Conservation (phyloP, 768 basidiomycete genomes). For the Calvatia gigantea region DNA sequence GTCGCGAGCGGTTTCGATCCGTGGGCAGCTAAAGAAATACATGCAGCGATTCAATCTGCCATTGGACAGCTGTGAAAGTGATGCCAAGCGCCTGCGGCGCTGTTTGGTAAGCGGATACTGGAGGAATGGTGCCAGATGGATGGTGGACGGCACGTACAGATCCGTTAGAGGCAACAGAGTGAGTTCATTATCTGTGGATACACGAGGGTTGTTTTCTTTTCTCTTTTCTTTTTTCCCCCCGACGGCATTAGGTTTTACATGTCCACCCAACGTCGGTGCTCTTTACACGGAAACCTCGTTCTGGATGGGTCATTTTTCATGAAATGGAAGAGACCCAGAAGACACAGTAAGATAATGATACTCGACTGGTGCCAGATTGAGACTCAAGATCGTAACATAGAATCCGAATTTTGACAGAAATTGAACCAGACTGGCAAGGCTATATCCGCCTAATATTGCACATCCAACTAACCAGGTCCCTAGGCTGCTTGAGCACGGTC, state of each 20-base stretch:
- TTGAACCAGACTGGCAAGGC: conserved; percentile 87
- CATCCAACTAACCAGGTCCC: not conserved
- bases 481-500: conserved; percentile 35
- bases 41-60: conserved; percentile 87
- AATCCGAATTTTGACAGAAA: conserved; percentile 89
- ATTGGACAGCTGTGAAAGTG: conserved; percentile 84
- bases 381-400: conserved; percentile 36
- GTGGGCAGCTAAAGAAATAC: conserved; percentile 93
- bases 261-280: conserved; percentile 93
- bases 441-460: not conserved
- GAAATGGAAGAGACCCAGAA: conserved; percentile 98
- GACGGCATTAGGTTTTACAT: conserved; percentile 60
- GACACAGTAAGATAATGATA: conserved; percentile 64
- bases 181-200: conserved; percentile 19
- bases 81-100: conserved; percentile 74
- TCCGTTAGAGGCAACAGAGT: conserved; percentile 86
- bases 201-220: no score
- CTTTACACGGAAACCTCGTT: conserved; percentile 87
- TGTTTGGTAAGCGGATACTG: conserved; percentile 94
- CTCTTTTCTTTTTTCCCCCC: no score
- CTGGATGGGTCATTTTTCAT: conserved; percentile 93
- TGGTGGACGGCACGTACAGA: conserved; percentile 90
- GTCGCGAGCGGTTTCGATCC: conserved; percentile 91
- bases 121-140: conserved; percentile 89
- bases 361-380: not conserved